These are phyloP conservation scores for Salix brachista DNA, from an alignment of 345 rosid species.

Conservation along the genomic window DNA sequence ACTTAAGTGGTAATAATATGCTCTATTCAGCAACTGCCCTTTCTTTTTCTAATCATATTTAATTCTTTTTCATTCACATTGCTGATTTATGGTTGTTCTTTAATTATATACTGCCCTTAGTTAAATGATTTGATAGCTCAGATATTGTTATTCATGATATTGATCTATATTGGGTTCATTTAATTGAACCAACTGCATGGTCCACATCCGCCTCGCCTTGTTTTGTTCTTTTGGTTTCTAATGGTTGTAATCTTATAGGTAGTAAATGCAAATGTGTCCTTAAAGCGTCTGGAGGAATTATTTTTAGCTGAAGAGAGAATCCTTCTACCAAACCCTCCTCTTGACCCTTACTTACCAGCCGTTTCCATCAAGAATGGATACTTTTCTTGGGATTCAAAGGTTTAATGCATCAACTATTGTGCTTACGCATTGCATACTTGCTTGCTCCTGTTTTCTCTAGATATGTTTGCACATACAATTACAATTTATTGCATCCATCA, in stretches of 20 bases:
- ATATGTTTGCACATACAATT: neutral
- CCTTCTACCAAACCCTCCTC: slow-evolving; percentile 89
- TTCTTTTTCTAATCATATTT: neutral
- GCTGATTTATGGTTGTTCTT: too few relatives aligned
- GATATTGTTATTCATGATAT: too few relatives aligned
- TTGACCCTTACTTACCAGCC: slow-evolving; percentile 66
- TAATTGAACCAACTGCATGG: too few relatives aligned
- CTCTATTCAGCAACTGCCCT: neutral
- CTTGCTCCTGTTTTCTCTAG: neutral
- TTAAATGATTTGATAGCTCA: too few relatives aligned
- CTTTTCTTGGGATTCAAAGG: slow-evolving; percentile 98
- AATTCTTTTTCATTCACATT: neutral
- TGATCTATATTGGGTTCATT: too few relatives aligned
- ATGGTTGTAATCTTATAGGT: slow-evolving; percentile 41
- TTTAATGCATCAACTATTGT: slow-evolving; percentile 12
- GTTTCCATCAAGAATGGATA: slow-evolving; percentile 76
- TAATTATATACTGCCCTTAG: too few relatives aligned
- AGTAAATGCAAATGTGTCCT: slow-evolving; percentile 92
- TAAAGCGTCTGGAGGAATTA: slow-evolving; percentile 90
- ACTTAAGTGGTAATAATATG: too few relatives aligned
- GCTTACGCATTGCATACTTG: neutral
- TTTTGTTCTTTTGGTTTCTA: slow-evolving; percentile 16
- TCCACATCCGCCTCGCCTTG: neutral
- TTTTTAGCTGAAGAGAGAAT: slow-evolving; percentile 84
- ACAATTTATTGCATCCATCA: neutral